These are phyloP conservation scores for Neolentinus lepideus DNA, from an alignment of 1,284 basidiomycete genomes.

Conservation along the genomic window DNA sequence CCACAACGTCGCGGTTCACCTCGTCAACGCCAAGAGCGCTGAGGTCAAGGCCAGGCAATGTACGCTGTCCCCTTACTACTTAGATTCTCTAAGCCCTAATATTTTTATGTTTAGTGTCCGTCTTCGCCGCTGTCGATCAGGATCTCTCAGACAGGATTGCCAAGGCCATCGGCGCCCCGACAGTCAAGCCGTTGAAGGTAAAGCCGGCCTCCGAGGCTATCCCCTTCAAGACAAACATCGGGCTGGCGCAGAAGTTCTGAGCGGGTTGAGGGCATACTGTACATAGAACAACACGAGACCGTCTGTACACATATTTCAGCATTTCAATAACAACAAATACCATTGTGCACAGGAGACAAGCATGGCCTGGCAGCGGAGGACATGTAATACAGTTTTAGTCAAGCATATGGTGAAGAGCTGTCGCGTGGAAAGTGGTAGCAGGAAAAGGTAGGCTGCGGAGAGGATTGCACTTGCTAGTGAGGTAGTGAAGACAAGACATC, in stretches of 20 bases:
- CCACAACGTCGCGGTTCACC: constrained; percentile 72
- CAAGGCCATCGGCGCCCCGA: constrained; percentile 54
- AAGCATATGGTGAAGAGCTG: too few relatives aligned
- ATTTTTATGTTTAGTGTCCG: constrained; percentile 45
- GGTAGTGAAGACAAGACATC: too few relatives aligned
- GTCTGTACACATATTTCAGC: not conserved
- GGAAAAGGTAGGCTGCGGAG: too few relatives aligned
- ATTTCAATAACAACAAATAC: not conserved
- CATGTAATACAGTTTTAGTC: too few relatives aligned
- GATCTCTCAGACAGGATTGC: constrained; percentile 69
- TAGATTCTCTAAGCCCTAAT: constrained; percentile 6
- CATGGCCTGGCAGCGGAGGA: too few relatives aligned
- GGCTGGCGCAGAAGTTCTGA: not conserved
- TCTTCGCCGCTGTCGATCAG: constrained; percentile 76
- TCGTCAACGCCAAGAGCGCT: constrained; percentile 56
- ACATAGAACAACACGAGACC: not conserved
- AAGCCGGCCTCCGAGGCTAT: constrained; percentile 54
- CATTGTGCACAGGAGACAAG: too few relatives aligned
- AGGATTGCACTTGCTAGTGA: too few relatives aligned
- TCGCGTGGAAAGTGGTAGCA: too few relatives aligned
- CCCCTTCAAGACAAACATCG: constrained; percentile 33
- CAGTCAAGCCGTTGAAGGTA: constrained; percentile 54
- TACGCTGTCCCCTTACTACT: constrained; percentile 32
- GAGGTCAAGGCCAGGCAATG: constrained; percentile 65
- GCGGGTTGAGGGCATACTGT: not conserved